Evolutionary conservation across 768 basidiomycete species (phyloP), one percentile per base, ranked within the genome.

Genomic region (Auricularia sp.): DNA sequence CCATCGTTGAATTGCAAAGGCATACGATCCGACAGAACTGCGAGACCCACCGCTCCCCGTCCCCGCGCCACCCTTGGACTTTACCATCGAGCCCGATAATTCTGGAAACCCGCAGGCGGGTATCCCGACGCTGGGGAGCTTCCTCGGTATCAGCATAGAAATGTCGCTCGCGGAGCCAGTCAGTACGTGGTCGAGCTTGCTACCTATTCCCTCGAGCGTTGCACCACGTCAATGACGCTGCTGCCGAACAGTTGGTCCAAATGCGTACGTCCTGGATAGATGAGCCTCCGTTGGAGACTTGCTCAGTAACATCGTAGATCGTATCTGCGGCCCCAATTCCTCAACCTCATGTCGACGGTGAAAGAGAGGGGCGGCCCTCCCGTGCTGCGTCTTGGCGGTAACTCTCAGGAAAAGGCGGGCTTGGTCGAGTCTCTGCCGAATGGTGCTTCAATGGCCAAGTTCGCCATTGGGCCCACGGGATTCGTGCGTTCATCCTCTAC

Each of bases 101-200:
- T 33, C 29, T 6, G 56, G 56, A 4, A 59, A 35, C 23, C 56
- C 56, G 29, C 29, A 33, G 14, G 56, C 56, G 23, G 56, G 56
- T 1, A 79, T 81, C 61, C 72, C 72, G 3, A 76, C 78, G 63
- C 71, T 72, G n/a, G 86, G 84, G 21, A 79, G 83, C n/a, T 81
- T 81, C 51, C 71, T 85, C 62, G 86, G 86, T 0, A 87, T 87
- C 67, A 81, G 80, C 1, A 76, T 88, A 35, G 87, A 88, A 72
- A 79, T 87, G 76, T 84, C 83, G 29, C 83, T 87, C 10, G 79
- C 80, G 2, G 81, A 82, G 65, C 81, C 82, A 70, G 73, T 81
- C 60, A 66, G 73, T 77, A 53, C 66, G 83, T 80, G 11, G 8
- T 42, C n/a, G 36, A 35, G n/a, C 64, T 18, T 36, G 29, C 29